A percentile compares a stretch with the other conserved stretches of the same genome.
phyloP scores from a whole-genome alignment of 2,329 filamentous ascomycete species.

The Aureobasidium sp. region DNA sequence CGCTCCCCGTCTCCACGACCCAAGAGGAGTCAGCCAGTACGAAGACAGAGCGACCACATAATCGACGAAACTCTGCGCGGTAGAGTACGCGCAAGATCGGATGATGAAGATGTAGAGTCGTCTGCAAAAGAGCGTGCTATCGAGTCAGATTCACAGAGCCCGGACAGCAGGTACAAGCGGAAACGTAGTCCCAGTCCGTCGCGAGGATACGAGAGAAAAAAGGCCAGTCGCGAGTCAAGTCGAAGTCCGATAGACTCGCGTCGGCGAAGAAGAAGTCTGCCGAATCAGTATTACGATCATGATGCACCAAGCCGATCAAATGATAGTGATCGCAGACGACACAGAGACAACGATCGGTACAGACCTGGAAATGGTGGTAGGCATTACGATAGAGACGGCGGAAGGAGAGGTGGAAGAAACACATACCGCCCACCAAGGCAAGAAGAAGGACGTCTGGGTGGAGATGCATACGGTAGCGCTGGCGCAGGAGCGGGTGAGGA shows the following conservation, averaged over 20 bases:
- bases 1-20: slow-evolving; percentile 17
- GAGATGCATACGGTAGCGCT: slow-evolving; percentile 16
- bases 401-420: slow-evolving; percentile 26
- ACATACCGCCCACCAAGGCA: slow-evolving; percentile 20
- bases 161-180: slow-evolving; percentile 25
- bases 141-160: slow-evolving; percentile 18
- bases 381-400: not conserved
- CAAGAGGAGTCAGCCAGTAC: slow-evolving; percentile 17
- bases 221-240: slow-evolving; percentile 1
- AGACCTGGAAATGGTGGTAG: slow-evolving; percentile 10
- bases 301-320: slow-evolving; percentile 15
- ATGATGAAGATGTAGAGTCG: slow-evolving; percentile 18
- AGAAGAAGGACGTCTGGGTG: slow-evolving; percentile 34
- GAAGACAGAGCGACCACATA: slow-evolving; percentile 27
- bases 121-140: slow-evolving; percentile 22
- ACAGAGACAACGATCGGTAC: slow-evolving; percentile 18
- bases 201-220: slow-evolving; percentile 20
- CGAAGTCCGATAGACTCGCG: slow-evolving; percentile 14
- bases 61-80: slow-evolving; percentile 29
- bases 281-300: slow-evolving; percentile 26
- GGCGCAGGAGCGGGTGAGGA: slow-evolving; percentile 21
- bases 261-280: slow-evolving; percentile 29
- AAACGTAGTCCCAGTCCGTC: slow-evolving; percentile 25
- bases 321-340: slow-evolving; percentile 16
- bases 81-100: slow-evolving; percentile 23